Percentiles rank a stretch among this genome's conserved stretches.
phyloP scores from a whole-genome alignment of 768 basidiomycete genomes.

The Mycena alexandri region DNA sequence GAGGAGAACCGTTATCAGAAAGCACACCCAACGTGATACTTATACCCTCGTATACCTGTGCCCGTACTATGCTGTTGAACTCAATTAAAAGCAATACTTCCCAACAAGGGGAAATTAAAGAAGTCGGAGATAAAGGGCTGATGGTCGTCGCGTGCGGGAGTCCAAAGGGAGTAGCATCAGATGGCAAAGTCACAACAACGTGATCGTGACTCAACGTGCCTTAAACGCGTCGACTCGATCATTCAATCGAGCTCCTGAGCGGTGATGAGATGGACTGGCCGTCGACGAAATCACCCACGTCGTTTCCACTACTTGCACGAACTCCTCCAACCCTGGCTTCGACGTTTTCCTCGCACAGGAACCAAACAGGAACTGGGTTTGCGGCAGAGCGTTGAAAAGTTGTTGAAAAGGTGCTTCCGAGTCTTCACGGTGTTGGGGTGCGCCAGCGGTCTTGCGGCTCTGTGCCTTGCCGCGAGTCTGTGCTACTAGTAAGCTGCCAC shows the following conservation, averaged over 20 bases:
- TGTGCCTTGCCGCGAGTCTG: constrained; percentile 26
- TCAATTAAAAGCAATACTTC: too few species aligned
- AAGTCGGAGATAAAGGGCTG: too few species aligned
- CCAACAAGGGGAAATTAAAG: background rate
- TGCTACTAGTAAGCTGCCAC: constrained; percentile 30
- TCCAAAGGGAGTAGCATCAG: too few species aligned
- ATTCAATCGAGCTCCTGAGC: too few species aligned
- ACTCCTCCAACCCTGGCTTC: constrained; percentile 30
- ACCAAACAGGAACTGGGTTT: constrained; percentile 21
- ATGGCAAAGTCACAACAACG: background rate
- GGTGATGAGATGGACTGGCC: too few species aligned
- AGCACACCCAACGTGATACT: too few species aligned
- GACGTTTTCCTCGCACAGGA: constrained; percentile 22
- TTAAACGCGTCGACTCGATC: too few species aligned
- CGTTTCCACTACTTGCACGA: constrained; percentile 31
- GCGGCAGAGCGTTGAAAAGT: constrained; percentile 23
- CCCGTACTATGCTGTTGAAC: too few species aligned
- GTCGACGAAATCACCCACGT: constrained; percentile 25
- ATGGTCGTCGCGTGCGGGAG: too few species aligned
- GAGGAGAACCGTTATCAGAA: constrained; percentile 23
- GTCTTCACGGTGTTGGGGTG: constrained; percentile 32
- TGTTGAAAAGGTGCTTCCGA: constrained; percentile 33
- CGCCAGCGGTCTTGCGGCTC: constrained; percentile 23
- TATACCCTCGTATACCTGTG: too few species aligned
- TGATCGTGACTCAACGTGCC: background rate